phyloP scores from a whole-genome alignment of 345 rosid genomes.

The Syzygium oleosum region DNA sequence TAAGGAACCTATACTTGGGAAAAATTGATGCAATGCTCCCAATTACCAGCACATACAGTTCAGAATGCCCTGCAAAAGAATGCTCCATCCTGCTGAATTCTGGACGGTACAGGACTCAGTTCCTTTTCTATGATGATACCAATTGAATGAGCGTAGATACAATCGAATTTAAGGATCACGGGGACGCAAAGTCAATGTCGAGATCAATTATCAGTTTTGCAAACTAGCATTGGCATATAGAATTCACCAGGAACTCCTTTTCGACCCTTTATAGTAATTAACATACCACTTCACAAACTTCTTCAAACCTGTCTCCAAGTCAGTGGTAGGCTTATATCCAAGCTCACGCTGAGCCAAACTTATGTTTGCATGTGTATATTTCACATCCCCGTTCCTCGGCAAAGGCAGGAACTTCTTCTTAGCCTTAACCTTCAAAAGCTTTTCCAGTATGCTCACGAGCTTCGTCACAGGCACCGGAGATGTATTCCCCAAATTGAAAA shows the following conservation, averaged over 20 bases:
- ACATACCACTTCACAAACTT: constrained; percentile 13
- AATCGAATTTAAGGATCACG: neutral
- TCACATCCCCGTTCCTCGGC: constrained; percentile 8
- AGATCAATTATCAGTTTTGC: neutral
- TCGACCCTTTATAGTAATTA: neutral
- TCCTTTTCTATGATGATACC: neutral
- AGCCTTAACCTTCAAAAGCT: constrained; percentile 9
- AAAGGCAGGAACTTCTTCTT: constrained; percentile 10
- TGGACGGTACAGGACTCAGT: neutral
- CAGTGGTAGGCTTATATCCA: constrained; percentile 5
- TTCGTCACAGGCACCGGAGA: constrained; percentile 4
- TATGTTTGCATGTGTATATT: constrained; percentile 9
- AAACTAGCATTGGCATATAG: neutral
- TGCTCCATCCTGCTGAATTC: neutral
- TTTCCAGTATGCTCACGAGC: constrained; percentile 7
- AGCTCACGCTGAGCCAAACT: constrained; percentile 6
- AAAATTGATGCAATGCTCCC: neutral
- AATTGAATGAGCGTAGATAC: neutral
- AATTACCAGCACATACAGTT: neutral
- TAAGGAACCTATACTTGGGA: neutral
- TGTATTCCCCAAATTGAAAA: constrained; percentile 16
- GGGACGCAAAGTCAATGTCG: neutral
- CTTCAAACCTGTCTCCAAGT: constrained; percentile 10
- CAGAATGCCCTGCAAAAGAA: neutral
- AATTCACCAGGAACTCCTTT: constrained; percentile 1